Base-by-base conservation (phyloP, 345 rosid genomes). In the Microcos paniculata region DNA sequence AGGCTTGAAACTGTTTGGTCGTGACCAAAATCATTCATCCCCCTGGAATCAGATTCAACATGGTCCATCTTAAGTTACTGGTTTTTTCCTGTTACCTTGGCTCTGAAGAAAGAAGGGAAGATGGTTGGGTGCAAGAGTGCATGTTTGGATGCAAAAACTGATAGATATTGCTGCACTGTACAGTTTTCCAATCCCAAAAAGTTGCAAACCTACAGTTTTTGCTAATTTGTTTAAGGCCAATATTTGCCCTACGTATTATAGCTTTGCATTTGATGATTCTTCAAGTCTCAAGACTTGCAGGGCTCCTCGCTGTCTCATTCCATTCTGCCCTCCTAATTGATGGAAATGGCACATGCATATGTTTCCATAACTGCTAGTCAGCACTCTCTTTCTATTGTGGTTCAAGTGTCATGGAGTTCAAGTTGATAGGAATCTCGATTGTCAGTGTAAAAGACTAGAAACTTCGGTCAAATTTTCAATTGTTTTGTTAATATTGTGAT, bases 121-220 rank as follows among this genome's bases (percentile, higher is more conserved):
- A 76, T 84, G 9, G 91, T 86, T 75, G 89, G 84, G 1, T 86
- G 89, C 67, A 86, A 86, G 76, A 88, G 89, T 74, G 88, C 88
- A 1, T 86, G 91, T 76, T 48, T 84, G 81, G 91, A 87, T 62
- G 84, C 85, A 4, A 84, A 70, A 52, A 65, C 76, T 4, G 89
- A 84, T 70, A 45, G 80, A 69, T 86, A 82, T 69, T 88, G 91
- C 19, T 86, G 91, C 63, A 84, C 82, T 2, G 89, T 89, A 14
- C 74, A 84, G 49, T 84, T 70, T 75, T 81, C 81, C 1, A 74
- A 76, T 72, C 86, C 87, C 1, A 78, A 62, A n/a, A 48, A 82
- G 48, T 10, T 88, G 89, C 61, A 79, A 73, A 59, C 91, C 88
- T 4, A 81, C 77, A 14, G 26, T 81, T 53, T 88, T 82, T 80